Base-by-base conservation (phyloP, 176 grass and related monocot species). In the Avena insularis region DNA sequence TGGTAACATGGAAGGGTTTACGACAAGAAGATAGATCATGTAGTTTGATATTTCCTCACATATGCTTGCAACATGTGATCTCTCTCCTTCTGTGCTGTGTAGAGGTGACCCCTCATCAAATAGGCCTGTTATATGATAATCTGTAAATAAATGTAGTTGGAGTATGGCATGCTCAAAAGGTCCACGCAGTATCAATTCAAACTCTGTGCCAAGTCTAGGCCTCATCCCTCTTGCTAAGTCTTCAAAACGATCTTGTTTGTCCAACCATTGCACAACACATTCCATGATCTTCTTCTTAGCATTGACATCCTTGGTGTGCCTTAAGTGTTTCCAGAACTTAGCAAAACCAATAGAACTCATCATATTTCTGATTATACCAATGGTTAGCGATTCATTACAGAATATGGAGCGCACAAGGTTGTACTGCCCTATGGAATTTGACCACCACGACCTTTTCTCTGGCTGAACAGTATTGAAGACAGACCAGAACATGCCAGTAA, bases 11-110 rank as follows among this genome's bases (percentile, higher is more conserved):
- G 75, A 78, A 78, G 75, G 75, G 7, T 78, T 51, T n/a, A 78
- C 75, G 20, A 58, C 75, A 17, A 78, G 50, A 78, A 78, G 75
- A 20, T 78, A 78, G 29, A 78, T 8, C 75, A 78, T 78, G 75
- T 58, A 78, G 16, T 58, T 78, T 56, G 75, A 58, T 57, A 78
- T 54, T 78, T 35, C 15, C 50, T 78, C 50, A 57, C 75, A 78
- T 36, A 57, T 53, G n/a, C 23, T 48, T 12, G 15, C 47, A 75
- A 51, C 12, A 75, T 29, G 0, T 23, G 4, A 19, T 48, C 16
- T 13, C 43, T 23, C 62, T 65, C 25, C 62, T 63, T 33, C 31
- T 1, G 10, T 63, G 60, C 23, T 6, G 4, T 51, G 21, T 50
- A 25, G 13, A 70, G 0, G 33, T 40, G 66, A 43, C 40, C 9